These are phyloP conservation scores for Fraxinus paxiana DNA, from an alignment of 305 asterid genomes.

Conservation along the genomic window DNA sequence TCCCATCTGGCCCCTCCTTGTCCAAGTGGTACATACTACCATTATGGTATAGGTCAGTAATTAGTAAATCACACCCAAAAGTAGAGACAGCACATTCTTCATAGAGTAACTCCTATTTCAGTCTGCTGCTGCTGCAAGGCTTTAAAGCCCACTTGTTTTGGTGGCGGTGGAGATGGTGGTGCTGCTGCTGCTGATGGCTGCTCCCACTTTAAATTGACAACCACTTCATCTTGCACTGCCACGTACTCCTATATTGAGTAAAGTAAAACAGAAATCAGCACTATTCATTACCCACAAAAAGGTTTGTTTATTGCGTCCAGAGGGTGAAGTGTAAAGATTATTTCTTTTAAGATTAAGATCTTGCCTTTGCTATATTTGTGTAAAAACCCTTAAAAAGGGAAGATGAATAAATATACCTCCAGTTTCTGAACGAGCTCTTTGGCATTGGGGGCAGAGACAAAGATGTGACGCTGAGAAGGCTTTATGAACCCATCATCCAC, in stretches of 20 bases:
- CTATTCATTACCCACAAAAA: neutral
- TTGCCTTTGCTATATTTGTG: slow-evolving; percentile 35
- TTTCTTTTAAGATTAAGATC: slow-evolving; percentile 13
- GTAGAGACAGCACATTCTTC: neutral
- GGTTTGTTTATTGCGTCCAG: neutral
- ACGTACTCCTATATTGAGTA: slow-evolving; percentile 38
- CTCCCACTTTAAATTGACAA: slow-evolving; percentile 37
- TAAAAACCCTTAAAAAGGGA: neutral
- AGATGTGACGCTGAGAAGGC: slow-evolving; percentile 30
- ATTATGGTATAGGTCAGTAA: slow-evolving; percentile 28
- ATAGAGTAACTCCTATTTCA: slow-evolving; percentile 27
- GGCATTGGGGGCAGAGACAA: slow-evolving; percentile 35
- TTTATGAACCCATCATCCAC: slow-evolving; percentile 33
- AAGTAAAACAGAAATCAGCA: neutral
- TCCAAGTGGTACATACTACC: neutral
- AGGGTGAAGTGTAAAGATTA: slow-evolving; percentile 18
- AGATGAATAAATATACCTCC: slow-evolving; percentile 21
- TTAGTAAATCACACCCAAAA: slow-evolving; percentile 17
- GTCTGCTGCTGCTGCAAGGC: slow-evolving; percentile 24
- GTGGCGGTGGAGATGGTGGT: neutral
- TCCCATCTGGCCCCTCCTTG: slow-evolving; percentile 8
- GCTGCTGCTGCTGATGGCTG: slow-evolving; percentile 6
- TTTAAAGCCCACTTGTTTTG: slow-evolving; percentile 25
- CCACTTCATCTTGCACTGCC: slow-evolving; percentile 44
- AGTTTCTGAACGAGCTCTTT: slow-evolving; percentile 25